A percentile compares a stretch with the other conserved stretches of the same genome.
These are phyloP conservation scores for Perkinsus marinus DNA, from an alignment of 169 alveolate species.

Conservation along the genomic window DNA sequence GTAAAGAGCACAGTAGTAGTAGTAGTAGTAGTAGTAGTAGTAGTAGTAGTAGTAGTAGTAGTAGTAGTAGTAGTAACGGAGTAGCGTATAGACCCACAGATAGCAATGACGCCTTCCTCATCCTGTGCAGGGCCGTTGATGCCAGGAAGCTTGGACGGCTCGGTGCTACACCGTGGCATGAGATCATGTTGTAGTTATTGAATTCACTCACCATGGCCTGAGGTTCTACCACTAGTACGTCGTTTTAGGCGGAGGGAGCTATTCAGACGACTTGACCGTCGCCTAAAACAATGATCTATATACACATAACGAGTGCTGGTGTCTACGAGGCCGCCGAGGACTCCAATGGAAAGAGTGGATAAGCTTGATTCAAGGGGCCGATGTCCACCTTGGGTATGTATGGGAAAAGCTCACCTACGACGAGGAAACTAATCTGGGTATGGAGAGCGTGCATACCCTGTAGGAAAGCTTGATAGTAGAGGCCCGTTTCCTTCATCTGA, in stretches of 20 bases:
- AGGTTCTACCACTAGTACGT: neutral
- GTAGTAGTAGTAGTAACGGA: too few relatives aligned
- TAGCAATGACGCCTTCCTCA: neutral
- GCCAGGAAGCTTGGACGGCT: neutral
- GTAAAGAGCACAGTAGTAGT: too few relatives aligned
- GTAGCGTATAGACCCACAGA: too few relatives aligned
- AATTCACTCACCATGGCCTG: neutral
- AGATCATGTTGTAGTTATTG: neutral
- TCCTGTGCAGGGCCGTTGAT: neutral
- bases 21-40: too few relatives aligned
- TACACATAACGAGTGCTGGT: neutral
- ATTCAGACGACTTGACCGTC: neutral
- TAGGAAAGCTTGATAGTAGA: neutral
- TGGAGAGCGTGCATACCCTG: neutral
- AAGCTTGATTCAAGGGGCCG: neutral
- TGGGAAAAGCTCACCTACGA: neutral
- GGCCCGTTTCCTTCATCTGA: neutral
- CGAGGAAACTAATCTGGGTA: neutral
- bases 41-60: too few relatives aligned
- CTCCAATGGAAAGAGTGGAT: neutral
- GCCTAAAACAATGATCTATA: neutral
- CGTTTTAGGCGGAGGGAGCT: neutral
- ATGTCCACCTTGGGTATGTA: neutral
- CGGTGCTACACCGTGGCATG: neutral
- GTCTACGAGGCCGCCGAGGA: neutral